A percentile compares a stretch with the other conserved stretches of the same genome.
These are phyloP conservation scores for Schrenkiella parvula DNA, from an alignment of 345 rosid species.

Conservation along the genomic window DNA sequence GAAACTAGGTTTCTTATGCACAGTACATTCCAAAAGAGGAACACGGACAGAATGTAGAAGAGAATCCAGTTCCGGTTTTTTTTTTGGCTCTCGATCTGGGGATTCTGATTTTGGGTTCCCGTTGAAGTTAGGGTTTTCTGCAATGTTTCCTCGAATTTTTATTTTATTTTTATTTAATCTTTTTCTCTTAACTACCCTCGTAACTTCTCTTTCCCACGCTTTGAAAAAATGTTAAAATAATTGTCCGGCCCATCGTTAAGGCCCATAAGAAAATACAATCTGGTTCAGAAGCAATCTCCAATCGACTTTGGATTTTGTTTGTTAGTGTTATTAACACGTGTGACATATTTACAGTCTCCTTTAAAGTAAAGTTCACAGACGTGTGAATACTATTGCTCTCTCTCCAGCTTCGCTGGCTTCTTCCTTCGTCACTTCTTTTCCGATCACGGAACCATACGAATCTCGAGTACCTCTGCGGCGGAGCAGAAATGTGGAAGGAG, in stretches of 20 bases:
- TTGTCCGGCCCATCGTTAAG: neutral
- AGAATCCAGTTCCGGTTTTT: neutral
- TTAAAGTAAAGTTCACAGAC: neutral
- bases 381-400: conserved; percentile 1
- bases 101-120: conserved; percentile 29
- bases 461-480: neutral
- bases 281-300: neutral
- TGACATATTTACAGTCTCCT: neutral
- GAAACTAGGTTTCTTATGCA: neutral
- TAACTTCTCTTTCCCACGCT: neutral
- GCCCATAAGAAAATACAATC: conserved; percentile 8
- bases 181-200: neutral
- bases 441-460: neutral
- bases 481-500: conserved; percentile 32
- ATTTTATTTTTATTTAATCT: neutral
- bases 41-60: neutral
- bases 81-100: conserved; percentile 20
- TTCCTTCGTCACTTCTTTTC: neutral
- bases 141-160: conserved; percentile 19
- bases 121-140: conserved; percentile 37
- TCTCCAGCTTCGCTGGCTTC: conserved; percentile 1
- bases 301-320: neutral
- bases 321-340: conserved; percentile 1
- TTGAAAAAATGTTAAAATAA: neutral
- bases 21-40: conserved; percentile 10